These are phyloP conservation scores for Metschnikowia chrysomelidarum DNA, from an alignment of 805 yeast genomes.

Conservation along the genomic window DNA sequence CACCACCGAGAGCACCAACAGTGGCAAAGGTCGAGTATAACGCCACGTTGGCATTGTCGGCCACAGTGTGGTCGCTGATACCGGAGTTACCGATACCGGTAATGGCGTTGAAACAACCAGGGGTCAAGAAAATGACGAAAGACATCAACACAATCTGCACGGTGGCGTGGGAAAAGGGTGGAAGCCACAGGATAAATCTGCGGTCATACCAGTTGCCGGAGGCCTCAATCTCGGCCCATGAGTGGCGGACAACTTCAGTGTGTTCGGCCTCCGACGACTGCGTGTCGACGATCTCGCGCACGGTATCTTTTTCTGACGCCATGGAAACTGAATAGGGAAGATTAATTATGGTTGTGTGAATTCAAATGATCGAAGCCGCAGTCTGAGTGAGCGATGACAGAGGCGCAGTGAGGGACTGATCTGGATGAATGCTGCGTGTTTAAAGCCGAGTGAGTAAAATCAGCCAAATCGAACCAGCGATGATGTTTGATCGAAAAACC, in stretches of 20 bases:
- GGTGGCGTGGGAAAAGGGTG: constrained; percentile 37
- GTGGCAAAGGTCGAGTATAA: constrained; percentile 54
- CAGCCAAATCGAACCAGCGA: too few relatives aligned
- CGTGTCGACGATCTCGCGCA: constrained; percentile 10
- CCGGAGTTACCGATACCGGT: constrained; percentile 51
- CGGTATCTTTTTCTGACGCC: constrained; percentile 11
- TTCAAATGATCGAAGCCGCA: too few relatives aligned
- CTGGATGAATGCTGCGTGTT: too few relatives aligned
- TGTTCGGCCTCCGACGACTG: constrained; percentile 8
- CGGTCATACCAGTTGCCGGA: constrained; percentile 43
- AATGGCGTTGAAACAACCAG: constrained; percentile 53
- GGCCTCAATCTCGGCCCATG: constrained; percentile 30
- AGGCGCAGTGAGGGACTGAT: background rate
- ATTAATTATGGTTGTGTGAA: too few relatives aligned
- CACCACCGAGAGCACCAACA: constrained; percentile 58
- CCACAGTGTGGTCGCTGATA: constrained; percentile 34
- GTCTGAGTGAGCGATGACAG: background rate
- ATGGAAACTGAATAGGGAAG: background rate
- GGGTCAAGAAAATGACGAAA: constrained; percentile 48
- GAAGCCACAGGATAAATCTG: constrained; percentile 24
- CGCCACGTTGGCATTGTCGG: constrained; percentile 52
- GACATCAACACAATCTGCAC: constrained; percentile 47
- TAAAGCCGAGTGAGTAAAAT: too few relatives aligned
- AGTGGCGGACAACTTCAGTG: constrained; percentile 10
- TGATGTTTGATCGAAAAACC: too few relatives aligned